Evolutionary conservation across 441 rosid species (phyloP).

Genomic region (Populus trichocarpa): DNA sequence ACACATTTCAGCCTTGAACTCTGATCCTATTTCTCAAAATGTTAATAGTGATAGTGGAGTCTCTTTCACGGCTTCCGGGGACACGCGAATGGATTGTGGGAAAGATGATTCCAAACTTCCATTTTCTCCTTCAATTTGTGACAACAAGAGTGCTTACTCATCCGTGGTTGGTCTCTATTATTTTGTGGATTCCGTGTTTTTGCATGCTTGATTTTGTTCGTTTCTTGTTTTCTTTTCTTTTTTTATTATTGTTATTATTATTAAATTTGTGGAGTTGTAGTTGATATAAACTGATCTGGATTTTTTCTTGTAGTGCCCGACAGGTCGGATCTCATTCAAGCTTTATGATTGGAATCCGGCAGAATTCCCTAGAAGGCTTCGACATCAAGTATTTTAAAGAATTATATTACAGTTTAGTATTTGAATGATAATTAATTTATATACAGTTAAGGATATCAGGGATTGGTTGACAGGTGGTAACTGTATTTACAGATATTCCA

Average conservation of each 20-base stretch:
- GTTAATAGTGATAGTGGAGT: constrained; percentile 55
- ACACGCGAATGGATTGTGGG: constrained; percentile 43
- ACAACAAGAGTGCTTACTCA: constrained; percentile 67
- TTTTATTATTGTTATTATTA: neutral
- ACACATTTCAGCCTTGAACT: constrained; percentile 35
- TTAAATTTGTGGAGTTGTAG: neutral
- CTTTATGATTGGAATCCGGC: constrained; percentile 99
- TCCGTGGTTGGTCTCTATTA: constrained; percentile 54
- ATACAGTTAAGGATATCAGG: constrained; percentile 18
- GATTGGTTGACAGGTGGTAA: constrained; percentile 29
- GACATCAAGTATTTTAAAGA: constrained; percentile 88
- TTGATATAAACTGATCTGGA: constrained; percentile 20
- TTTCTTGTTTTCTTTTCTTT: neutral
- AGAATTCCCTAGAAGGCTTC: constrained; percentile 96
- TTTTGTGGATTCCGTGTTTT: constrained; percentile 11
- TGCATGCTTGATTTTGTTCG: constrained; percentile 1
- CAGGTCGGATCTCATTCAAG: constrained; percentile 96
- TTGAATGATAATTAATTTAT: constrained; percentile 20
- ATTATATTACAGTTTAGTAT: constrained; percentile 62
- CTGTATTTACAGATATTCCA: constrained; percentile 69
- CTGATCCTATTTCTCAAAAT: constrained; percentile 51
- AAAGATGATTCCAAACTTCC: constrained; percentile 55
- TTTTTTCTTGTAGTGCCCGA: constrained; percentile 67
- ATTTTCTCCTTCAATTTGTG: constrained; percentile 56
- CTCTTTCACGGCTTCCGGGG: constrained; percentile 32